Base-by-base conservation (phyloP, 2,329 filamentous ascomycete genomes). In the Lachnellula cervina region DNA sequence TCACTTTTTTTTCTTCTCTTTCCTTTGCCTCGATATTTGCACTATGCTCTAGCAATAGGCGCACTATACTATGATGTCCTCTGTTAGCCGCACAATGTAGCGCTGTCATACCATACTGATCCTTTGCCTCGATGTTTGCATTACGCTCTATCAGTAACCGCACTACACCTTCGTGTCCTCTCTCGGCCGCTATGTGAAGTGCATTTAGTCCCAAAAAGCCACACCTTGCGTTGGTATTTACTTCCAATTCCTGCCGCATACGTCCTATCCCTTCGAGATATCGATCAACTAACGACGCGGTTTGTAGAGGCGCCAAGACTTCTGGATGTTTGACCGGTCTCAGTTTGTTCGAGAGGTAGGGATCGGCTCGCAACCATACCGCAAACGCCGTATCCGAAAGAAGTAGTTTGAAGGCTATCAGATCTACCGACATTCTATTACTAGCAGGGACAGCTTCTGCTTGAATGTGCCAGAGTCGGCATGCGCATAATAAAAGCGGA, bases 21-120 rank as follows among this genome's bases (percentile, higher is more conserved):
- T n/a, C n/a, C n/a, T n/a, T n/a, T n/a, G n/a, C 50, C 8, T 32
- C 11, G 17, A 57, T 14, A n/a, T 51, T 11, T 49, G 38, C 42
- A n/a, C 40, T 40, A 13, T 43, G 43, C 37, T 57, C 47, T 7
- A 67, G n/a, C 4, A 67, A 47, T 11, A 54, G 1, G 40, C 56
- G 47, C 19, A 64, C 57, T 16, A 69, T 52, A 6, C 32, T 50
- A 37, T 28, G 17, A 16, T 55, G 51, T 1, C 54, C 52, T 6
- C 21, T 32, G 16, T 13, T 5, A 34, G 55, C 55, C 48, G 59
- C 59, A 28, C 16, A 42, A 19, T 44, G 44, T 23, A 62, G 49
- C 35, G 57, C 47, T n/a, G 57, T 62, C 21, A 16, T 21, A 17
- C 58, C 54, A 13, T 34, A 23, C 21, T 14, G 11, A 48, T 48